These are phyloP conservation scores for Myxozyma melibiosi DNA, from an alignment of 805 yeast species.

Conservation along the genomic window DNA sequence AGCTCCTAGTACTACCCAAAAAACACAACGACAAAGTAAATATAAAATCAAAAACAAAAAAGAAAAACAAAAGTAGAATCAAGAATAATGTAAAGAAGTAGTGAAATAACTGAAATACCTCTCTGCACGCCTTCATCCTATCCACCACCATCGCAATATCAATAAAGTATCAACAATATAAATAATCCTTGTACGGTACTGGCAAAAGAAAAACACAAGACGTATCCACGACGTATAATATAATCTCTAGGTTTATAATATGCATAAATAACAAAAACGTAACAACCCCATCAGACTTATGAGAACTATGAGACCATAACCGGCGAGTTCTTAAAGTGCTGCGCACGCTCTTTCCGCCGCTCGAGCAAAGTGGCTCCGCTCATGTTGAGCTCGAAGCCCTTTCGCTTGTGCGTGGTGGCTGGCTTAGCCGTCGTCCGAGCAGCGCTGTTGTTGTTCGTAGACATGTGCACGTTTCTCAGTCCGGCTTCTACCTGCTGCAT, in stretches of 20 bases:
- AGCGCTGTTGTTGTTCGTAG: background rate
- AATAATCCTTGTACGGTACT: background rate
- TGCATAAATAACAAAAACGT: background rate
- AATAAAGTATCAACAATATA: background rate
- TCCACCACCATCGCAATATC: background rate
- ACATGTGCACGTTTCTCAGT: conserved; percentile 30
- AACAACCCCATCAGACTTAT: background rate
- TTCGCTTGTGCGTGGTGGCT: conserved; percentile 17
- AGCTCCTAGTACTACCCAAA: background rate
- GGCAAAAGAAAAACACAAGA: background rate
- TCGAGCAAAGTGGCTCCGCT: conserved; percentile 66
- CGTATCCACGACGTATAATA: background rate
- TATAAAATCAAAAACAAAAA: background rate
- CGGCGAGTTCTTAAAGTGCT: conserved; percentile 45
- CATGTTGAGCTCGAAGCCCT: conserved; percentile 57
- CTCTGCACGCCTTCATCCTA: no score
- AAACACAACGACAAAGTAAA: background rate
- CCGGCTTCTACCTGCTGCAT: conserved; percentile 33
- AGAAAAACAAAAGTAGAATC: background rate
- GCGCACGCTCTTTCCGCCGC: conserved; percentile 46
- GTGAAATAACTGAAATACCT: no score
- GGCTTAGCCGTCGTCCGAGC: background rate
- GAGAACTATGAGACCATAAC: conserved; percentile 9
- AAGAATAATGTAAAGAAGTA: background rate
- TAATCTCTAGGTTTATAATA: background rate